A percentile compares a stretch with the other conserved stretches of the same genome.
phyloP scores from a whole-genome alignment of 139 green algal species.

The Chlorella vulgaris region DNA sequence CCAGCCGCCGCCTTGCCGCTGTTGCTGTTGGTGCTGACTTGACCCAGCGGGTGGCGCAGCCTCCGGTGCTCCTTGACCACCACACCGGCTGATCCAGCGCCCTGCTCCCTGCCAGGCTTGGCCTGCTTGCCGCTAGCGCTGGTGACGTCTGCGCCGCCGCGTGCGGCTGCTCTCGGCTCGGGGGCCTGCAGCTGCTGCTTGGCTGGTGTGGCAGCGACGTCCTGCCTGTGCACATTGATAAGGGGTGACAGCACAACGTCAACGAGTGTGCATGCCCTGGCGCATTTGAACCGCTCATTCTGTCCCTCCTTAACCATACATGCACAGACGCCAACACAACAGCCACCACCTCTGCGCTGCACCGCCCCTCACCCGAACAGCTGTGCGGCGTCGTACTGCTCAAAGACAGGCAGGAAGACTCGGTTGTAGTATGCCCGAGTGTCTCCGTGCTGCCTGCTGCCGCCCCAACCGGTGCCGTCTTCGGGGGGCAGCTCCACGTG shows the following conservation, averaged over 20 bases:
- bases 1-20: neutral
- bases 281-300: neutral
- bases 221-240: neutral
- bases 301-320: neutral
- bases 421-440: constrained; percentile 33
- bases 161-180: neutral
- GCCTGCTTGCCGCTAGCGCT: neutral
- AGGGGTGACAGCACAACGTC: neutral
- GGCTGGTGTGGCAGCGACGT: neutral
- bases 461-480: neutral
- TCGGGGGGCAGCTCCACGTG: constrained; percentile 11
- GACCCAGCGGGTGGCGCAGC: constrained; percentile 11
- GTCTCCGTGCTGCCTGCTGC: constrained; percentile 10
- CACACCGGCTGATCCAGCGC: neutral
- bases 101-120: no score
- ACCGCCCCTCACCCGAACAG: constrained; percentile 27
- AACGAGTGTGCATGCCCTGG: neutral
- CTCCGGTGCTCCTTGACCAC: neutral
- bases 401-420: constrained; percentile 20
- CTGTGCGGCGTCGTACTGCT: neutral
- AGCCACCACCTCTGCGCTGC: neutral
- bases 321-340: neutral
- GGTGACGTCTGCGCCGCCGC: neutral
- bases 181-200: constrained; percentile 8
- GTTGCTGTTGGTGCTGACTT: neutral